Base-by-base conservation (phyloP, 2,329 filamentous ascomycete genomes). In the Diaporthe amygdali region DNA sequence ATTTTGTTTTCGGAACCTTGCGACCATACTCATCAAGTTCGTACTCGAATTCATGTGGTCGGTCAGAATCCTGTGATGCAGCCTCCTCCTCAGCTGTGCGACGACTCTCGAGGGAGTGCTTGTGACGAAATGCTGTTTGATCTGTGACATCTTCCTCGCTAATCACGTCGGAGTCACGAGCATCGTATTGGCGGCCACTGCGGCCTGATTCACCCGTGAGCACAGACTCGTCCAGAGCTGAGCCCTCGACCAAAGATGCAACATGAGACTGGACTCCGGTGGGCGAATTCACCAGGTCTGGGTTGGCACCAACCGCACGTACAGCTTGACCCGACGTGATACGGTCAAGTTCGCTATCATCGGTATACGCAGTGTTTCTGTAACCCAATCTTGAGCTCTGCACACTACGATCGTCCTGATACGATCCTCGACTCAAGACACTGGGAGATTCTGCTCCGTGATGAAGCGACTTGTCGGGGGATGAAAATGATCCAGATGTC, bases 211-310 rank as follows among this genome's bases (percentile, higher is more conserved):
- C 86, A 17, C 82, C 84, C 3, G 90, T 95, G 67, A 97, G 79
- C 15, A 92, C 89, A 2, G 94, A 97, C 66, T 88, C 88, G 5
- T 90, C 88, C 20, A 90, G 79, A 80, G 88, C 84, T 0, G 94
- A 96, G 22, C 95, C 94, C 76, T 96, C 92, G 2, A 92, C 84
- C 8, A 98, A 85, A 20, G 95, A 98, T 9, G 96, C 96, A 14
- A 98, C 95, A 12, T 93, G 93, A 17, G 95, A 98, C 81, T 98
- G 95, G 0, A 97, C 91, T 2, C 89, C 94, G 41, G 91, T 78
- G 2, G 89, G 90, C 1, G 90, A 91, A 76, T 95, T 91, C 3
- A 97, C 88, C 77, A 94, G 92, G 75, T 94, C 88, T 2, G 94
- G 92, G 75, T 94, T 97, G 14, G 91, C 91, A 51, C 89, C 92